A percentile compares a stretch with the other conserved stretches of the same genome.
These are phyloP conservation scores for Trypanosoma rangeli DNA, from an alignment of 208 protist genomes.

Conservation along the genomic window DNA sequence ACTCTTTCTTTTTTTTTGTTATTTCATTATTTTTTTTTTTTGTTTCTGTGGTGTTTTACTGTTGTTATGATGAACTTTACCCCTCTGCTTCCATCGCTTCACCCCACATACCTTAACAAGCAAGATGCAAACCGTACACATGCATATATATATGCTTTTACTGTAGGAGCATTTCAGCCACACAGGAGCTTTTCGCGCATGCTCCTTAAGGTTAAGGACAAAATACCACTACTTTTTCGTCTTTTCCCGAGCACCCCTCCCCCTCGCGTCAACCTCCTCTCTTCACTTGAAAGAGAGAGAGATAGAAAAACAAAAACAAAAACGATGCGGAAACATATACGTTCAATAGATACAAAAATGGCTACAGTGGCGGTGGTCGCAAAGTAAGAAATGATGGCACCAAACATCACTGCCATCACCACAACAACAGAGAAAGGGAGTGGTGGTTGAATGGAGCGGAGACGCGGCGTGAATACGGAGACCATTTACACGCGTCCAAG, in stretches of 20 bases:
- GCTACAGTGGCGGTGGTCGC: background rate
- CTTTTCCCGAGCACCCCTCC: background rate
- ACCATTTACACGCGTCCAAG: no score
- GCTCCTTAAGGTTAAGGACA: background rate
- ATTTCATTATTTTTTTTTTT: constrained; percentile 12
- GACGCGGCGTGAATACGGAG: no score
- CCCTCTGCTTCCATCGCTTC: no score
- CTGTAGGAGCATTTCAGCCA: background rate
- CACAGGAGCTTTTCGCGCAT: background rate
- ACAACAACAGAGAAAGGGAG: no score
- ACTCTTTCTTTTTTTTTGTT: constrained; percentile 11
- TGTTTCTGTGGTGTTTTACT: constrained; percentile 4
- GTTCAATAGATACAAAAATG: background rate
- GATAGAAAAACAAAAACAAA: background rate
- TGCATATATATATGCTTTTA: background rate
- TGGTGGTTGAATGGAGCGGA: no score
- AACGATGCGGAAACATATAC: background rate
- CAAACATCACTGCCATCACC: no score
- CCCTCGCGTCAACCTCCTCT: background rate
- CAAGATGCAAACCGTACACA: background rate
- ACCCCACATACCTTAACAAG: no score
- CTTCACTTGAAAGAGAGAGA: background rate
- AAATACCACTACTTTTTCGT: background rate
- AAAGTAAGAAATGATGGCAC: no score
- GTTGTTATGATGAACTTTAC: background rate